Evolutionary conservation across 495 filamentous ascomycete species (phyloP).

Genomic region (Aspergillus bertholletiae): DNA sequence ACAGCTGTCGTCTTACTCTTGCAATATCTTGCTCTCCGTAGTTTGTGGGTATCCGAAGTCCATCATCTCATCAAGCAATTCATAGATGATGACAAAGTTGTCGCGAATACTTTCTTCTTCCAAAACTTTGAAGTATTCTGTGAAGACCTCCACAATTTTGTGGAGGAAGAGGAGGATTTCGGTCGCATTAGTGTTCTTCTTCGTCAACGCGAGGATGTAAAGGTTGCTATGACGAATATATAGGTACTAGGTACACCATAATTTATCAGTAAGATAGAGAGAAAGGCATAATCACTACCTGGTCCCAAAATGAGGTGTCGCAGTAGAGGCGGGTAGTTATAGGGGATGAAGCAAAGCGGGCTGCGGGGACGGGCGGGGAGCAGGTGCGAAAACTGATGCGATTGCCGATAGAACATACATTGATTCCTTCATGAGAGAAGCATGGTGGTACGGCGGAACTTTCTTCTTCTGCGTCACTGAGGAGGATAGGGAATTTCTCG

Average conservation of each 20-base stretch:
- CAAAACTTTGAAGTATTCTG: conserved; percentile 99
- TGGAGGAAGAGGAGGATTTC: conserved; percentile 98
- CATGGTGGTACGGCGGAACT: conserved; percentile 96
- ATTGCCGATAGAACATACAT: conserved; percentile 54
- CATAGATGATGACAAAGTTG: conserved; percentile 99
- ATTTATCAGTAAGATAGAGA: neutral
- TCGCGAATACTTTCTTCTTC: conserved; percentile 99
- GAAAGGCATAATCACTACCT: neutral
- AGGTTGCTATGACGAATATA: conserved; percentile 99
- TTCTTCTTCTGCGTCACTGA: conserved; percentile 99
- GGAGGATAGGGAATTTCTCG: conserved; percentile 95
- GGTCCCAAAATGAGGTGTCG: neutral
- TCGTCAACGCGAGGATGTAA: conserved; percentile 96
- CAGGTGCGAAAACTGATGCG: conserved; percentile 2
- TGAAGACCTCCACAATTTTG: conserved; percentile 97
- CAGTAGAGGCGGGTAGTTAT: neutral
- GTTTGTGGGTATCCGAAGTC: conserved; percentile 99
- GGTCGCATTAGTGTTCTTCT: conserved; percentile 98
- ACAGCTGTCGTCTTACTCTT: conserved; percentile 58
- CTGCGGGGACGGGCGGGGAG: conserved; percentile 20
- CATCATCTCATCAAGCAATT: conserved; percentile 99
- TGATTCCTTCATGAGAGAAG: conserved; percentile 98
- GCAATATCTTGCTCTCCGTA: conserved; percentile 97
- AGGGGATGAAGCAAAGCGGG: neutral
- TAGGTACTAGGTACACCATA: conserved; percentile 66